Percentiles rank a stretch among this genome's conserved stretches.
Conservation (phyloP, 1,284 basidiomycete species). For the Cryptococcus jaspeensis region DNA sequence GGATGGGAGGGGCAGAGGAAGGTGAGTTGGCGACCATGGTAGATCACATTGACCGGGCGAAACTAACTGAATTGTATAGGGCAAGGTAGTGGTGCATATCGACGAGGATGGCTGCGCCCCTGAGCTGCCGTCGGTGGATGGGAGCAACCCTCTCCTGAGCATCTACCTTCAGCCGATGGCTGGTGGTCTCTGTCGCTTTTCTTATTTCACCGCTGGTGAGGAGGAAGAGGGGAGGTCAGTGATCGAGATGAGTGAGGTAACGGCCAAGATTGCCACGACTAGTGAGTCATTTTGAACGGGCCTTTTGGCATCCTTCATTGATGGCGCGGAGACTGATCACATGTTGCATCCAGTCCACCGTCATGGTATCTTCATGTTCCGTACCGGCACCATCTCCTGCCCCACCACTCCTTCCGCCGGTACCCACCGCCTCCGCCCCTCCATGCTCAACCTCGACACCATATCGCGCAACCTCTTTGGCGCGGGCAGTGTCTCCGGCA, state of each 20-base stretch:
- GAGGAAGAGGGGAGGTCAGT: slow-evolving; percentile 66
- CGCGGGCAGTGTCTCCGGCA: slow-evolving; percentile 31
- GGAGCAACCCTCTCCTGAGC: slow-evolving; percentile 66
- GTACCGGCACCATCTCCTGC: slow-evolving; percentile 67
- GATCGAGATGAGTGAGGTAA: slow-evolving; percentile 71
- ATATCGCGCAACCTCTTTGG: slow-evolving; percentile 61
- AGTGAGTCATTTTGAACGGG: slow-evolving; percentile 57
- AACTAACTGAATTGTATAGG: slow-evolving; percentile 54
- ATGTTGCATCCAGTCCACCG: slow-evolving; percentile 64
- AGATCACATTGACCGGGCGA: not conserved
- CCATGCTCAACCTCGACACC: slow-evolving; percentile 78
- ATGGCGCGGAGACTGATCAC: slow-evolving; percentile 14
- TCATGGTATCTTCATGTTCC: slow-evolving; percentile 79
- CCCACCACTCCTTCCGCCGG: slow-evolving; percentile 74
- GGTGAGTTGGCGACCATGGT: slow-evolving; percentile 60
- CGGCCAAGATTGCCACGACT: slow-evolving; percentile 70
- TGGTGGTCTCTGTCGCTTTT: slow-evolving; percentile 68
- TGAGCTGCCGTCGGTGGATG: slow-evolving; percentile 68
- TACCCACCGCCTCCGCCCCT: slow-evolving; percentile 64
- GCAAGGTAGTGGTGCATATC: slow-evolving; percentile 81
- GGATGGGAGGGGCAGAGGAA: slow-evolving; percentile 73
- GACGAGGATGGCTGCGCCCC: slow-evolving; percentile 62
- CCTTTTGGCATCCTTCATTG: too few relatives aligned
- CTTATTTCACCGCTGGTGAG: slow-evolving; percentile 54
- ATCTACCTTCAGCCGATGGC: slow-evolving; percentile 68